Conservation (phyloP, 192 early-diverging fungal species). For the Linnemannia hyalina region DNA sequence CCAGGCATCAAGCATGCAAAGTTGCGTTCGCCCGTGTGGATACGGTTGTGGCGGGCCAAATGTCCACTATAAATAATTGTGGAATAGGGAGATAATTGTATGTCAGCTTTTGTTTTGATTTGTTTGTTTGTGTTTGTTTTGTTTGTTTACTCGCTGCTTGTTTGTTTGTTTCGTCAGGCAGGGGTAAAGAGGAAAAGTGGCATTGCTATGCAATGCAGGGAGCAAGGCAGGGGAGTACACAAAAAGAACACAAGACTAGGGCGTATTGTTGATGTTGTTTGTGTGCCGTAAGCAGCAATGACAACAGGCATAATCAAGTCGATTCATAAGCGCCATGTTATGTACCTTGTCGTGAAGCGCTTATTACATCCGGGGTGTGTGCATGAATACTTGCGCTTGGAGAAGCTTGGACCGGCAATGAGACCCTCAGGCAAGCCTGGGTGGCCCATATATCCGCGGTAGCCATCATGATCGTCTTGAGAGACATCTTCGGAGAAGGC, state of each 20-base stretch:
- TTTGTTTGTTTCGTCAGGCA: constrained; percentile 11
- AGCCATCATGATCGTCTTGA: constrained; percentile 34
- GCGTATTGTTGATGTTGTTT: neutral
- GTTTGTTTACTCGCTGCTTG: neutral
- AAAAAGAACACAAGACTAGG: constrained; percentile 4
- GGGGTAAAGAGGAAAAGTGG: neutral
- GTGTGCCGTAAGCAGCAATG: neutral
- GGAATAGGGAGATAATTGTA: neutral
- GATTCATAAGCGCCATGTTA: neutral
- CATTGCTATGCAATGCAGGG: constrained; percentile 3
- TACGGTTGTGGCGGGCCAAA: constrained; percentile 83
- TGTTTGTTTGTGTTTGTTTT: neutral
- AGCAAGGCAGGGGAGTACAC: constrained; percentile 4
- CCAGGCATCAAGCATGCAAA: constrained; percentile 78
- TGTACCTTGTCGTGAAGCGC: constrained; percentile 82
- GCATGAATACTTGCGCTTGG: constrained; percentile 83
- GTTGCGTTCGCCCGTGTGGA: constrained; percentile 88
- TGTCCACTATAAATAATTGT: constrained; percentile 70
- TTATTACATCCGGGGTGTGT: constrained; percentile 75
- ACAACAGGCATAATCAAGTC: neutral
- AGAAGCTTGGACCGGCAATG: constrained; percentile 26
- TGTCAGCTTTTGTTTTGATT: neutral
- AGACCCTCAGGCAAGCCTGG: constrained; percentile 37
- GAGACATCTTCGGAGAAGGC: constrained; percentile 40
- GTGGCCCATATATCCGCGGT: constrained; percentile 30